Conservation (phyloP, 805 yeast genomes). For the Candida krabiensis region DNA sequence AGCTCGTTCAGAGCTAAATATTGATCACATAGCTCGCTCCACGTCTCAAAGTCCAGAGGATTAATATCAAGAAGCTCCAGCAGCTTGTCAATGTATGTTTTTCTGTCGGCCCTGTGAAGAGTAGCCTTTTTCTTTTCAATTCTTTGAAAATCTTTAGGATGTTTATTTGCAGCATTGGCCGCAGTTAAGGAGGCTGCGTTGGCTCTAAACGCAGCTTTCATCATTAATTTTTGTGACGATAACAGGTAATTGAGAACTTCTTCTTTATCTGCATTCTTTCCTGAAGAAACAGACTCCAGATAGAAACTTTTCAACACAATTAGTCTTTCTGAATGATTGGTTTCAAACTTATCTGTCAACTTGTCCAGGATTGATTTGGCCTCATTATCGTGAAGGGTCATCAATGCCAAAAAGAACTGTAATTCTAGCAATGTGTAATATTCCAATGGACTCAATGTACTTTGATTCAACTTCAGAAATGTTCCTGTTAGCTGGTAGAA, state of each 20-base stretch:
- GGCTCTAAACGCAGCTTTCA: conserved; percentile 16
- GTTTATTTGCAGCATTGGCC: conserved; percentile 25
- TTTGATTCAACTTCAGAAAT: conserved; percentile 26
- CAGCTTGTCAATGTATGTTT: conserved; percentile 56
- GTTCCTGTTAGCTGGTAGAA: conserved; percentile 41
- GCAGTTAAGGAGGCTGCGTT: conserved; percentile 25
- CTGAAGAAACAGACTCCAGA: conserved; percentile 51
- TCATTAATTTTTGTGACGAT: conserved; percentile 14
- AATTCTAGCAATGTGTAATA: conserved; percentile 63
- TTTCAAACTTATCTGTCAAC: conserved; percentile 65
- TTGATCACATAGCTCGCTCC: conserved; percentile 75
- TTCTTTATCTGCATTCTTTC: conserved; percentile 15
- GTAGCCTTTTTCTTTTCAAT: conserved; percentile 19
- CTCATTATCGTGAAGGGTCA: conserved; percentile 63
- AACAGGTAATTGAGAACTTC: conserved; percentile 37
- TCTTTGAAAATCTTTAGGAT: conserved; percentile 25
- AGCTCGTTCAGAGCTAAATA: conserved; percentile 62
- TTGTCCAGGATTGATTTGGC: conserved; percentile 68
- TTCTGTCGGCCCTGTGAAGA: conserved; percentile 26
- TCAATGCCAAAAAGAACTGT: conserved; percentile 64
- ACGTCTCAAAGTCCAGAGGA: conserved; percentile 75
- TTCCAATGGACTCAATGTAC: conserved; percentile 42
- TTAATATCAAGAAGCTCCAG: conserved; percentile 54
- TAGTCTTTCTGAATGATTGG: conserved; percentile 52
- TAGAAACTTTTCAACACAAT: conserved; percentile 54